phyloP scores from a whole-genome alignment of 2,329 filamentous ascomycete genomes.

The Verticillium longisporum region DNA sequence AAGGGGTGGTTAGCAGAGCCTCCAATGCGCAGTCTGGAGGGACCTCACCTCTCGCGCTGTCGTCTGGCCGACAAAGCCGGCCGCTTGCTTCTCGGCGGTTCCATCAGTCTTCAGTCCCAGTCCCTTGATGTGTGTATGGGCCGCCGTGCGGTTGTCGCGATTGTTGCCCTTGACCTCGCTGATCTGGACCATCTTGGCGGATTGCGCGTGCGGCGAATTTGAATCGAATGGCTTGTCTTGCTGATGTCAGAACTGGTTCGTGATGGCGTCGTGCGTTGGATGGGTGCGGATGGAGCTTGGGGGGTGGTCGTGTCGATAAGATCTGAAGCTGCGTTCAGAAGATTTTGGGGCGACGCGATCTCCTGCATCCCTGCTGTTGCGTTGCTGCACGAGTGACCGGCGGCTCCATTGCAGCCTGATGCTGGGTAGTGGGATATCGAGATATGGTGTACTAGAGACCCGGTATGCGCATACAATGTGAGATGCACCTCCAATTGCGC shows the following conservation, averaged over 20 bases:
- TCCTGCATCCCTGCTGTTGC: constrained; percentile 8
- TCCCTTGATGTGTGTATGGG: constrained; percentile 97
- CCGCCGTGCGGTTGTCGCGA: constrained; percentile 92
- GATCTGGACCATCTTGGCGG: constrained; percentile 70
- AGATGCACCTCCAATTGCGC: no score
- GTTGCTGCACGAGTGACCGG: constrained; percentile 4
- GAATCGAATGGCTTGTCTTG: not conserved
- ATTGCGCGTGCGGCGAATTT: not conserved
- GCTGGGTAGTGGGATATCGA: no score
- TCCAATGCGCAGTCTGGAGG: not conserved
- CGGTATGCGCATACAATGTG: no score
- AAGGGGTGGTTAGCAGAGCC: not conserved
- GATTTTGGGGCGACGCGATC: constrained; percentile 9
- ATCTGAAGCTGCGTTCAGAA: constrained; percentile 8
- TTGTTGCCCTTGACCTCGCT: constrained; percentile 91
- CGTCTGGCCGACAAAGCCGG: constrained; percentile 85
- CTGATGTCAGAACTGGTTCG: not conserved
- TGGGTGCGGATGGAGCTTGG: not conserved
- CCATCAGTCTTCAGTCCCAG: constrained; percentile 83
- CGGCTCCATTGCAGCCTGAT: not conserved
- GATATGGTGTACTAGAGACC: no score
- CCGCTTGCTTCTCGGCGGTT: constrained; percentile 68
- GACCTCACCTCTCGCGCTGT: constrained; percentile 73
- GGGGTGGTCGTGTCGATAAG: not conserved
- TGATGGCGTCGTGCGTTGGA: not conserved